Evolutionary conservation across 2,329 filamentous ascomycete species (phyloP).

Genomic region (Amylocarpus encephaloides): DNA sequence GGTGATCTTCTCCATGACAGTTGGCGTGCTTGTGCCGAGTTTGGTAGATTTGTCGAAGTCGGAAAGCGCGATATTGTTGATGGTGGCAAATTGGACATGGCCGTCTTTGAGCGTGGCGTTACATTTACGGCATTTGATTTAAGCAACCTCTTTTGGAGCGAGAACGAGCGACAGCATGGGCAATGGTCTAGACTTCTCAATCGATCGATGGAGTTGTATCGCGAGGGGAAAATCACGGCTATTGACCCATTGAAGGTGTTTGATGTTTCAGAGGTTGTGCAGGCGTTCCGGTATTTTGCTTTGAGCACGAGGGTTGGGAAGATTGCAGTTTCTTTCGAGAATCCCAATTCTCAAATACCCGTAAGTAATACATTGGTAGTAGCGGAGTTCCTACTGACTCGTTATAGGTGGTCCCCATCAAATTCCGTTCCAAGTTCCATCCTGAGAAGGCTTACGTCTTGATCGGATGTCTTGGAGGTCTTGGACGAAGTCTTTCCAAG

Average conservation of each 20-base stretch:
- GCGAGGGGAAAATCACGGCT: constrained; percentile 4
- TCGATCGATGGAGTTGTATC: constrained; percentile 1
- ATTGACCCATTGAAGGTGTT: constrained; percentile 6
- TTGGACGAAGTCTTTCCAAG: constrained; percentile 13
- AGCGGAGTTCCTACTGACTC: not conserved
- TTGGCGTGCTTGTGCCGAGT: constrained; percentile 31
- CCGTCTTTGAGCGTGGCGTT: constrained; percentile 22
- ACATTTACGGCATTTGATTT: constrained; percentile 15
- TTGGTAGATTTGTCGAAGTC: constrained; percentile 35
- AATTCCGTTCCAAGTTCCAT: constrained; percentile 4
- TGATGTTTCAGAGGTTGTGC: constrained; percentile 6
- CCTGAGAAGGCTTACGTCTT: constrained; percentile 12
- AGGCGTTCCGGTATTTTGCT: constrained; percentile 11
- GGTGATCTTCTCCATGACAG: constrained; percentile 20
- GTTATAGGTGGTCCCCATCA: constrained; percentile 1
- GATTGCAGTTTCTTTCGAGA: constrained; percentile 8
- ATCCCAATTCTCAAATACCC: constrained; percentile 1
- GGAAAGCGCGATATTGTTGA: constrained; percentile 30
- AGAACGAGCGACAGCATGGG: not conserved
- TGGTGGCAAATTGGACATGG: constrained; percentile 23
- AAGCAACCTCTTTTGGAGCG: constrained; percentile 15
- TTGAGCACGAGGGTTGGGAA: constrained; percentile 11
- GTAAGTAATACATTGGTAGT: not conserved
- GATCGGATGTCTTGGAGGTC: constrained; percentile 15
- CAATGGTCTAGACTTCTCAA: constrained; percentile 4